phyloP scores from a whole-genome alignment of 495 filamentous ascomycete species.

The Penicillium taxi region DNA sequence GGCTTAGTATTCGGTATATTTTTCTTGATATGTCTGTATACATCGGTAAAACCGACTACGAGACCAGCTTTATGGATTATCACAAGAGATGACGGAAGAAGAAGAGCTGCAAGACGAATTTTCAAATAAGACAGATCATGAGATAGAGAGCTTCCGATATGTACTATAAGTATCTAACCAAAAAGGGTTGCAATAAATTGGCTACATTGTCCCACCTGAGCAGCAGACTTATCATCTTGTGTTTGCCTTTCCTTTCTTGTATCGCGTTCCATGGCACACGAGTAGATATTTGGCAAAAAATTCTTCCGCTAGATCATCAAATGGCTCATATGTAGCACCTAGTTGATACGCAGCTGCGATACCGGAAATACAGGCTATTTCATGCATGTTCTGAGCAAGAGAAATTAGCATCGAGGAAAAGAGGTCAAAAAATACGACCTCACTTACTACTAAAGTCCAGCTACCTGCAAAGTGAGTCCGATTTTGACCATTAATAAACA shows the following conservation, averaged over 20 bases:
- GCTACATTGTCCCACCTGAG: background rate
- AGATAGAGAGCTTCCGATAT: conserved; percentile 28
- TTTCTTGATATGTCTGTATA: conserved; percentile 18
- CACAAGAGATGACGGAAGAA: conserved; percentile 14
- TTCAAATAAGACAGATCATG: conserved; percentile 26
- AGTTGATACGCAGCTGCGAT: conserved; percentile 71
- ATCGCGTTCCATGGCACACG: conserved; percentile 44
- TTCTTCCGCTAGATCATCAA: conserved; percentile 54
- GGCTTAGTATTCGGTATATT: conserved; percentile 20
- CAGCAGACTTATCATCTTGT: conserved; percentile 1
- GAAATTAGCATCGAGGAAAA: no score
- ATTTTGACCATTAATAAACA: conserved; percentile 67
- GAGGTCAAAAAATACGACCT: no score
- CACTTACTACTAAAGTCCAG: conserved; percentile 70
- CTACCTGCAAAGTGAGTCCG: conserved; percentile 60
- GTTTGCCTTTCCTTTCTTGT: conserved; percentile 21
- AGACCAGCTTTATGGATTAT: conserved; percentile 18
- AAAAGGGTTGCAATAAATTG: no score
- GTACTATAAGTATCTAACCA: conserved; percentile 12
- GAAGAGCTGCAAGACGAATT: conserved; percentile 23
- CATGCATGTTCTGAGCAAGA: conserved; percentile 61
- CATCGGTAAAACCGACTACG: conserved; percentile 22
- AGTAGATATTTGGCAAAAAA: conserved; percentile 50
- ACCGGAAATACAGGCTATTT: conserved; percentile 68
- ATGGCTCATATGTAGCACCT: conserved; percentile 64